Base-by-base conservation (phyloP, 805 yeast genomes). In the Metschnikowia dekortorum region DNA sequence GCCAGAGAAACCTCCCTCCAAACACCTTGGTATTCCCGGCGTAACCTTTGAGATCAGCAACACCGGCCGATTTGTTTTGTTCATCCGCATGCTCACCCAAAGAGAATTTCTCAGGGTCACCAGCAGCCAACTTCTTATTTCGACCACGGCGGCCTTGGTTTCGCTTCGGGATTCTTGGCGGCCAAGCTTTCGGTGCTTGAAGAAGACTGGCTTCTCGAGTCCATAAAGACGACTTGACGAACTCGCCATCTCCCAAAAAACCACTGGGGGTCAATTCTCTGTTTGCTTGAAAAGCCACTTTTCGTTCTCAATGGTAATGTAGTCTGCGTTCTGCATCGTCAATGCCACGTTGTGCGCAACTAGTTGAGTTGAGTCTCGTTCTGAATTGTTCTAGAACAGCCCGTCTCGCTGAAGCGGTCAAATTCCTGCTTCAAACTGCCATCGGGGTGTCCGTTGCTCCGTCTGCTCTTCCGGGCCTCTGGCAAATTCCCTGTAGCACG, bases 271-370 rank as follows among this genome's bases (percentile, higher is more conserved):
- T 75, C 51, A 92, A 71, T 13, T 76, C 78, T 29, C 79, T 78
- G 5, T 96, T 94, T 10, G 83, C 98, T 67, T 87, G 94, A 30
- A 78, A 79, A 53, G 78, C 78, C 39, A 92, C 77, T 83, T 78
- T 60, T 98, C 98, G 62, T 92, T 88, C 38, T 87, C 89, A 83
- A 92, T 76, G 13, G 86, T 76, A 44, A 91, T 81, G 39, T 81
- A 80, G 13, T 82, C 86, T 8, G 98, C 98, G 55, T 83, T 82
- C 57, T 82, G 84, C 48, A 90, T 76, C 10, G 97, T 87, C 60
- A 92, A 75, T 0, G 98, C 90, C 57, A 92, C 90, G 64, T 94
- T 94, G 71, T 92, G 99, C 4, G 97, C 89, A 3, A 92, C 97
- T 59, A 92, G 18, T 16, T 16, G 18, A 16, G 18, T 2, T 16